Conservation (phyloP, 805 yeast species). For the Zygoascus ofunaensis region DNA sequence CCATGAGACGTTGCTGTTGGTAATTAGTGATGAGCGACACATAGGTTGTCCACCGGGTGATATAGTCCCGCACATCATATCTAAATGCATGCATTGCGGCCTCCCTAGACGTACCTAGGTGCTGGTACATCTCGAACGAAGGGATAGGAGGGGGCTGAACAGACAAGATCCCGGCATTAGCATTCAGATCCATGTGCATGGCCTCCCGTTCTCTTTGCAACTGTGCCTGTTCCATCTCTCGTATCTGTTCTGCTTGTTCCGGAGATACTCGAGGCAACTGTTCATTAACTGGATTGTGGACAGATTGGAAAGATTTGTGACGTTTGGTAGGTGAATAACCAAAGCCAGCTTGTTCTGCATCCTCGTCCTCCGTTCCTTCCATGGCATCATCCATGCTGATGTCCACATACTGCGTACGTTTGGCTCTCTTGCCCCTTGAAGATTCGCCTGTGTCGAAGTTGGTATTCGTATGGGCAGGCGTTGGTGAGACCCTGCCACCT, state of each 20-base stretch:
- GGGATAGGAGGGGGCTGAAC: constrained; percentile 22
- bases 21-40: constrained; percentile 16
- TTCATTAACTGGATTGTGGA: constrained; percentile 1
- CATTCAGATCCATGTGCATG: constrained; percentile 14
- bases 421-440: neutral
- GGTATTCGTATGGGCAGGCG: no score
- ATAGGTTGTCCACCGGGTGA: constrained; percentile 20
- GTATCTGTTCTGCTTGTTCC: neutral
- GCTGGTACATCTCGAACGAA: constrained; percentile 7
- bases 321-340: neutral
- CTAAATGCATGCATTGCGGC: constrained; percentile 14
- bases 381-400: no score
- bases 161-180: constrained; percentile 13
- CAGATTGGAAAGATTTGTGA: neutral
- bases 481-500: no score
- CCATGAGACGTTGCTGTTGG: constrained; percentile 18
- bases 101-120: constrained; percentile 2
- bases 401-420: neutral
- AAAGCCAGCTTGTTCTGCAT: neutral
- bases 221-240: neutral
- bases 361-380: neutral
- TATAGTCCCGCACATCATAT: constrained; percentile 14
- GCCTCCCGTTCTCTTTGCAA: neutral
- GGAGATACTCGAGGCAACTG: neutral
- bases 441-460: neutral